Conservation (phyloP, 306 rosid genomes). For the Leucaena leucocephala region DNA sequence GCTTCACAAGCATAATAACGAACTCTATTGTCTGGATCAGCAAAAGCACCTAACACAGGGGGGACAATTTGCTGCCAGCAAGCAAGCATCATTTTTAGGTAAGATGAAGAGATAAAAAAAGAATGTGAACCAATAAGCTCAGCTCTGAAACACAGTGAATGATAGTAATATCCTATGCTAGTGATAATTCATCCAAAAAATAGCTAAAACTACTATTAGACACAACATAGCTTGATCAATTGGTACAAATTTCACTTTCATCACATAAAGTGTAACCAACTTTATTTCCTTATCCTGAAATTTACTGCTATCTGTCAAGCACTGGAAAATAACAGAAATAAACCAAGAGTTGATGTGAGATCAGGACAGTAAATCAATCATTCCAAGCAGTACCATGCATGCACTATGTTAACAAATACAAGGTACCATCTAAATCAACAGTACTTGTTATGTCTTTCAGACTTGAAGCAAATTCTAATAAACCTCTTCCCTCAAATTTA, state of each 20-base stretch:
- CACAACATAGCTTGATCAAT: background rate
- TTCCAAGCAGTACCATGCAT: conserved; percentile 12
- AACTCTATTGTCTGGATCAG: conserved; percentile 96
- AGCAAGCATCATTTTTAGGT: conserved; percentile 30
- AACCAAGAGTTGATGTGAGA: conserved; percentile 8
- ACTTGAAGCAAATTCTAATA: background rate
- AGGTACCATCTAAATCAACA: background rate
- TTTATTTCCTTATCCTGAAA: conserved; percentile 26
- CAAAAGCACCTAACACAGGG: conserved; percentile 84
- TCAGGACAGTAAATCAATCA: background rate
- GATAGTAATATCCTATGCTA: background rate
- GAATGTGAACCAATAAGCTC: background rate
- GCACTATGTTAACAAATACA: conserved; percentile 8
- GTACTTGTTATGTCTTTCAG: background rate
- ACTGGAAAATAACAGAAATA: background rate
- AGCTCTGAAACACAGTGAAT: background rate
- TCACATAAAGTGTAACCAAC: background rate
- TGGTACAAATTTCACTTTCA: background rate
- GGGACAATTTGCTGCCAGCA: conserved; percentile 88
- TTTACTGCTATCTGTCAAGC: conserved; percentile 2
- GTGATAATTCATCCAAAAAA: conserved; percentile 8
- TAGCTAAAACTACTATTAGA: background rate
- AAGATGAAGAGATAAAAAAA: conserved; percentile 31
- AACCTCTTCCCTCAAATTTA: background rate
- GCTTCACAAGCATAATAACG: conserved; percentile 99